Evolutionary conservation across 768 basidiomycete genomes (phyloP).

Genomic region (Tricholoma saponaceum): DNA sequence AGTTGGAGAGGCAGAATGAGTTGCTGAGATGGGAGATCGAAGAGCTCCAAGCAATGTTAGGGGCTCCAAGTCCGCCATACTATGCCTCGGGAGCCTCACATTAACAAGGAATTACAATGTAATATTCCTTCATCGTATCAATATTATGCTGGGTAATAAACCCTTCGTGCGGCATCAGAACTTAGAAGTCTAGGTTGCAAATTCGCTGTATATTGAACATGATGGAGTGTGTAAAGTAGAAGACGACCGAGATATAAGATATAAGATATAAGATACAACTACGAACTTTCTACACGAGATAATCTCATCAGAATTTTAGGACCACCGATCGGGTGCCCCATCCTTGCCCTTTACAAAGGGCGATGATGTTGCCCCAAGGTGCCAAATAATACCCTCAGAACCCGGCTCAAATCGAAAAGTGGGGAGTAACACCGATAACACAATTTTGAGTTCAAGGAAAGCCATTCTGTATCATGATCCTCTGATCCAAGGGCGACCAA

Average conservation of each 20-base stretch:
- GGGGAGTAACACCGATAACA: background rate
- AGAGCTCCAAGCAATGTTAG: background rate
- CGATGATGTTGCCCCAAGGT: background rate
- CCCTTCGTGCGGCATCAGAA: no score
- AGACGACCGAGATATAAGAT: no score
- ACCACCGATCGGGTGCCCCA: no score
- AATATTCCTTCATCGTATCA: no score
- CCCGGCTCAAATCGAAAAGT: background rate
- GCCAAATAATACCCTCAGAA: background rate
- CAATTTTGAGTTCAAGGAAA: background rate
- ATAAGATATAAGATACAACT: no score
- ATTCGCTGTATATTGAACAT: no score
- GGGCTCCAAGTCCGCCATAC: background rate
- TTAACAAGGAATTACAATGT: no score
- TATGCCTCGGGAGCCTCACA: background rate
- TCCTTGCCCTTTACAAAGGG: background rate
- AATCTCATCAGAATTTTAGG: no score
- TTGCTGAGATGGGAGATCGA: background rate
- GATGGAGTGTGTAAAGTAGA: no score
- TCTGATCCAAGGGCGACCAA: background rate
- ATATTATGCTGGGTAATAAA: background rate
- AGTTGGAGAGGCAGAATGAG: background rate
- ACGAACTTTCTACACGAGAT: no score
- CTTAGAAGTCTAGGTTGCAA: no score
- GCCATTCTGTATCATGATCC: no score